Percentiles rank a stretch among this genome's conserved stretches.
Conservation (phyloP, 2,329 filamentous ascomycete species). For the Chaetomium globosum region DNA sequence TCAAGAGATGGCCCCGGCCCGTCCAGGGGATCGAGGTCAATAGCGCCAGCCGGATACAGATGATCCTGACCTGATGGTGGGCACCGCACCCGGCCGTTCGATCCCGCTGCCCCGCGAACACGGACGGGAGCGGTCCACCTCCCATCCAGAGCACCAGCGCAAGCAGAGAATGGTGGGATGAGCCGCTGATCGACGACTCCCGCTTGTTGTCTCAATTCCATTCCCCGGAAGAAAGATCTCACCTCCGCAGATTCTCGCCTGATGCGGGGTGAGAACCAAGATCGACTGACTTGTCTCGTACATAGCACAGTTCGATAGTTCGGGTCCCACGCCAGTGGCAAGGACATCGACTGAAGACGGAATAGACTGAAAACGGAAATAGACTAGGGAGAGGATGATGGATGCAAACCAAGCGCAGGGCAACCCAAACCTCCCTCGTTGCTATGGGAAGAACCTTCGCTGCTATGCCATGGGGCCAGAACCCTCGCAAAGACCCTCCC, state of each 20-base stretch:
- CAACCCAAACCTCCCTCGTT: neutral
- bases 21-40: constrained; percentile 5
- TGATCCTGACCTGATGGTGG: constrained; percentile 22
- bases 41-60: constrained; percentile 18
- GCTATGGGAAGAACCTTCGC: neutral
- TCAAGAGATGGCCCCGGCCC: constrained; percentile 18
- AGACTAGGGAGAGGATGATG: neutral
- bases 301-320: neutral
- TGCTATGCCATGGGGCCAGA: neutral
- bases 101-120: constrained; percentile 3
- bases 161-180: neutral
- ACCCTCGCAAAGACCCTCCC: neutral
- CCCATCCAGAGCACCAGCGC: neutral
- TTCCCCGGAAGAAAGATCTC: neutral
- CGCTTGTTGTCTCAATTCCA: constrained; percentile 5
- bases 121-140: neutral
- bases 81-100: constrained; percentile 21
- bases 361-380: constrained; percentile 1
- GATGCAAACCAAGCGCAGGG: neutral
- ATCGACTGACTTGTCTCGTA: neutral
- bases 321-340: neutral
- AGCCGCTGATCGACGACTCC: constrained; percentile 8
- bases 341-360: neutral
- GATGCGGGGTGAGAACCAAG: constrained; percentile 10
- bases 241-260: constrained; percentile 4